Evolutionary conservation across 2,329 filamentous ascomycete genomes (phyloP).

Genomic region (Cadophora sp.): DNA sequence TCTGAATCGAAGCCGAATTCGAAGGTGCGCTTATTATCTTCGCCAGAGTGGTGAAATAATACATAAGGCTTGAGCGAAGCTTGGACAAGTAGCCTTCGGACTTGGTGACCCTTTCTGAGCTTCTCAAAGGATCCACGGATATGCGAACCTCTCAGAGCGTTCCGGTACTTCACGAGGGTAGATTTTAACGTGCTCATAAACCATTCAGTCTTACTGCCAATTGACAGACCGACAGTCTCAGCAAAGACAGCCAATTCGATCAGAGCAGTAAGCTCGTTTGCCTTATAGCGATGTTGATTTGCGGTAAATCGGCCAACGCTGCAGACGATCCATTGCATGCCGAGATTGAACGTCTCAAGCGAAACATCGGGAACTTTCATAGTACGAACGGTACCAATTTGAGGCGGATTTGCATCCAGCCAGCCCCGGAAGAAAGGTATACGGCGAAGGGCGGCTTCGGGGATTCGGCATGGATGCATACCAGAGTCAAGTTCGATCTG

Average conservation of each 20-base stretch:
- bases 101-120: background rate
- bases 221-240: background rate
- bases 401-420: background rate
- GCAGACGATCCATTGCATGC: constrained; percentile 9
- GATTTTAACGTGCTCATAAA: constrained; percentile 1
- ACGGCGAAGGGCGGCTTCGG: background rate
- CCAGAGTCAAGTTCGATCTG: constrained; percentile 16
- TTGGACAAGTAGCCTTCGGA: constrained; percentile 7
- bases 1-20: background rate
- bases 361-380: background rate
- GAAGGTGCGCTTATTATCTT: no score
- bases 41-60: background rate
- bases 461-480: constrained; percentile 5
- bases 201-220: background rate
- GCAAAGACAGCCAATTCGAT: constrained; percentile 13
- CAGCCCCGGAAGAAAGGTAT: background rate
- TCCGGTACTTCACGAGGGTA: constrained; percentile 1
- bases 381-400: background rate
- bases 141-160: background rate
- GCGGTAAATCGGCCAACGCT: background rate
- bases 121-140: constrained; percentile 7
- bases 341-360: constrained; percentile 2
- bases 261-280: background rate
- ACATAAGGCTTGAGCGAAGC: constrained; percentile 5
- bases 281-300: background rate